Base-by-base conservation (phyloP, 2,329 filamentous ascomycete species). In the Curvularia eragrostidis region DNA sequence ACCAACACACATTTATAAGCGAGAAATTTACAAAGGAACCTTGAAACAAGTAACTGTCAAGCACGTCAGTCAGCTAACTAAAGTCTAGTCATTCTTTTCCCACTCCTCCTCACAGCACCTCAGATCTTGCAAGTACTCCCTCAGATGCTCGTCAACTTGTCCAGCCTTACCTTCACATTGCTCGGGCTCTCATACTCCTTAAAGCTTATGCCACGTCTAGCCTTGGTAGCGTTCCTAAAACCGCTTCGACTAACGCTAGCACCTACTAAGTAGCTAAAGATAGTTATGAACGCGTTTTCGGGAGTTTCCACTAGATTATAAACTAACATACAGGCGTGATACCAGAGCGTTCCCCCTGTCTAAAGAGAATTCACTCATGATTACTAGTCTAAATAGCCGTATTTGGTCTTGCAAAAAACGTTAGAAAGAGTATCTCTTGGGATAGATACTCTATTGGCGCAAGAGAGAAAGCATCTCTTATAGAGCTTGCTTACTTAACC, bases 271-370 rank as follows among this genome's bases (percentile, higher is more conserved):
- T 42, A 48, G n/a, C 18, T 44, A 24, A 62, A 62, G n/a, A 62
- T 46, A 7, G 53, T 39, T 41, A 60, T 46, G 41, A 57, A 62
- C 5, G 59, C 53, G 44, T 53, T 60, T 39, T 60, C 36, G 2
- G 53, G 56, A 42, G 60, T 46, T 36, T 60, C n/a, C 2, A 62
- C 53, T 18, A 62, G 8, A 32, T 60, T 52, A 52, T 61, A 49
- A 30, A 61, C 26, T 10, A 48, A 48, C 32, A 61, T 13, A 18
- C 30, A 54, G 12, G 48, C 46, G 30, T 61, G 48, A n/a, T n/a
- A n/a, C n/a, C n/a, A n/a, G n/a, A n/a, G n/a, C n/a, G n/a, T n/a
- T n/a, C n/a, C n/a, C n/a, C n/a, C n/a, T n/a, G n/a, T n/a, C n/a
- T n/a, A n/a, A n/a, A n/a, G n/a, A n/a, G n/a, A n/a, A n/a, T n/a